Evolutionary conservation across 1,284 basidiomycete species (phyloP), one percentile per base, ranked within the genome.

Genomic region (Agaricales sp.): DNA sequence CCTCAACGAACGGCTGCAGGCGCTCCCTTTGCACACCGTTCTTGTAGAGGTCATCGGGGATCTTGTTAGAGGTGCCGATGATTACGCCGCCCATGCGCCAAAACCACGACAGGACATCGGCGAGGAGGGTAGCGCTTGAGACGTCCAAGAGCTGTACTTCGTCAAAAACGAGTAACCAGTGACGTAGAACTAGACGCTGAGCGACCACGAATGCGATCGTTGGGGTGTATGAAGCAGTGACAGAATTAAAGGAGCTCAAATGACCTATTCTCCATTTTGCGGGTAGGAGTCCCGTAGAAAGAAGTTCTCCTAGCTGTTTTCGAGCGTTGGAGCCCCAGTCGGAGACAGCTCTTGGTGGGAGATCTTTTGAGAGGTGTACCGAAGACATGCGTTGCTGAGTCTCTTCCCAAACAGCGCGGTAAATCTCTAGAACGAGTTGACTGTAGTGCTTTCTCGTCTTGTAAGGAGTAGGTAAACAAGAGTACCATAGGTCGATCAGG

Each of bases 51-150:
- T 87, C 80, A 51, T 81, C 78, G 0, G 80, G 80, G 4, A 83
- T 70, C 46, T 79, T 74, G 60, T 84, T 84, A 52, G 69, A 70
- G 52, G 69, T 68, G 30, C 69, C 63, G 49, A 72, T 70, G 25
- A 87, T 69, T 14, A 87, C 77, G 1, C 84, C 84, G 14, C 84
- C 85, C 56, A 87, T 71, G 2, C 82, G 71, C 83, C 83, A 87
- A 58, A 80, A 88, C 75, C 81, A 85, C 20, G 78, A 77, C 3
- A 87, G 62, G 1, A 87, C 82, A 51, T 85, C 76, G n/a, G 81
- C 73, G 2, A 87, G 70, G 12, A 87, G 67, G 1, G 74, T 73
- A 1, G 81, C 79, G 49, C 77, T 78, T 1, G 80, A 78, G 1
- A 85, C 78, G 58, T 87, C 82, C n/a, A 84, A 68, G 2, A 86